Conservation (phyloP, 2,329 filamentous ascomycete genomes). For the Chaetomiaceae sp. region DNA sequence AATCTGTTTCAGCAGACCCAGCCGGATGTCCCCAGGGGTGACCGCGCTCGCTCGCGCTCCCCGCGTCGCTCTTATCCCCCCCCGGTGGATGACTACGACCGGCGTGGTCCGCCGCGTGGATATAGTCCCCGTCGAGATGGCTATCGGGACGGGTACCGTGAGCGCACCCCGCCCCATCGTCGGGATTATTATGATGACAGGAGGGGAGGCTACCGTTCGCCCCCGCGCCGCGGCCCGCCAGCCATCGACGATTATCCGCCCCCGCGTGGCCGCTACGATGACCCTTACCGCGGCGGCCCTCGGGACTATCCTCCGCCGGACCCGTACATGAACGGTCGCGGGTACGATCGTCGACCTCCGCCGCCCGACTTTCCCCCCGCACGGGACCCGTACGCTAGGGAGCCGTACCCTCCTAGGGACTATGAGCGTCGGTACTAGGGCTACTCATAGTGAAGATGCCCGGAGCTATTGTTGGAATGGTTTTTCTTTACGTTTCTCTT, state of each 20-base stretch:
- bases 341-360: conserved; percentile 52
- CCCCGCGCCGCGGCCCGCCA: conserved; percentile 63
- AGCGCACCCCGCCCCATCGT: conserved; percentile 65
- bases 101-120: conserved; percentile 71
- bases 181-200: conserved; percentile 86
- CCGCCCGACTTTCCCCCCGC: conserved; percentile 46
- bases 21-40: conserved; percentile 53
- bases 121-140: conserved; percentile 74
- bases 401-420: conserved; percentile 28
- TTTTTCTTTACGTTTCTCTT: background rate
- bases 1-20: conserved; percentile 15
- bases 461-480: background rate
- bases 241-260: conserved; percentile 71
- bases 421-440: conserved; percentile 31
- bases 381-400: conserved; percentile 34
- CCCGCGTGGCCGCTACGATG: conserved; percentile 65
- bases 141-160: conserved; percentile 73
- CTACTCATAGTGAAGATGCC: background rate
- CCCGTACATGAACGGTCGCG: conserved; percentile 55
- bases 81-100: conserved; percentile 74
- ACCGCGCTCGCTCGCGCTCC: conserved; percentile 77
- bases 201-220: conserved; percentile 69
- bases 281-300: conserved; percentile 60
- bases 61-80: conserved; percentile 62
- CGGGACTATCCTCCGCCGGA: conserved; percentile 60